phyloP scores from a whole-genome alignment of 306 rosid species.

The Dalbergia cochinchinensis region DNA sequence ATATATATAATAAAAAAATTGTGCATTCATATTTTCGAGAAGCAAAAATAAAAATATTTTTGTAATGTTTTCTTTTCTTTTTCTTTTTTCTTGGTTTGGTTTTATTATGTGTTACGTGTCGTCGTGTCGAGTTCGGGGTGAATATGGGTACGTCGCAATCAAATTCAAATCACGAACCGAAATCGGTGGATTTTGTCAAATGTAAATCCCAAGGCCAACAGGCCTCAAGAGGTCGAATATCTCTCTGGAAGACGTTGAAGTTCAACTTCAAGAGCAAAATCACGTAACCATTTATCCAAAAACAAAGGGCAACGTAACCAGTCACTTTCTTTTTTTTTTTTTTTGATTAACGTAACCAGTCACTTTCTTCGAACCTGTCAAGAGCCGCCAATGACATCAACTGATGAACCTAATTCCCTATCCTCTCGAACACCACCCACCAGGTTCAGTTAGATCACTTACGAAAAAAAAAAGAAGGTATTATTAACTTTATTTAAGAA shows the following conservation, averaged over 20 bases:
- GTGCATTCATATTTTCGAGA: no score
- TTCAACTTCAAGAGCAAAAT: background rate
- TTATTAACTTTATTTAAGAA: no score
- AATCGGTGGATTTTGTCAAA: background rate
- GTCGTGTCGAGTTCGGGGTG: background rate
- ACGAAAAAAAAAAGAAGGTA: no score
- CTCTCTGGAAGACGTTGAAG: background rate
- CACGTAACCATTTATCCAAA: no score
- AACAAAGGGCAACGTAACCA: no score
- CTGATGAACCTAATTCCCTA: background rate
- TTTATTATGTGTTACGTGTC: background rate
- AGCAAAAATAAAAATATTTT: no score
- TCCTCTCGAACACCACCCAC: no score
- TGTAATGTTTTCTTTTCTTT: no score
- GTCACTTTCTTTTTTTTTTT: constrained; percentile 1
- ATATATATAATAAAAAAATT: no score
- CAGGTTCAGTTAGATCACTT: no score
- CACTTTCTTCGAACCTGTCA: background rate
- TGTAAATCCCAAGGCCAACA: background rate
- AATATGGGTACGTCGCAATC: background rate
- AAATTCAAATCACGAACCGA: background rate
- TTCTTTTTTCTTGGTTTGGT: no score
- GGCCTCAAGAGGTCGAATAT: background rate
- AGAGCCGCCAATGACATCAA: background rate
- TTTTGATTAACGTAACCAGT: no score